These are phyloP conservation scores for Mrakia frigida DNA, from an alignment of 768 basidiomycete genomes.

Conservation along the genomic window DNA sequence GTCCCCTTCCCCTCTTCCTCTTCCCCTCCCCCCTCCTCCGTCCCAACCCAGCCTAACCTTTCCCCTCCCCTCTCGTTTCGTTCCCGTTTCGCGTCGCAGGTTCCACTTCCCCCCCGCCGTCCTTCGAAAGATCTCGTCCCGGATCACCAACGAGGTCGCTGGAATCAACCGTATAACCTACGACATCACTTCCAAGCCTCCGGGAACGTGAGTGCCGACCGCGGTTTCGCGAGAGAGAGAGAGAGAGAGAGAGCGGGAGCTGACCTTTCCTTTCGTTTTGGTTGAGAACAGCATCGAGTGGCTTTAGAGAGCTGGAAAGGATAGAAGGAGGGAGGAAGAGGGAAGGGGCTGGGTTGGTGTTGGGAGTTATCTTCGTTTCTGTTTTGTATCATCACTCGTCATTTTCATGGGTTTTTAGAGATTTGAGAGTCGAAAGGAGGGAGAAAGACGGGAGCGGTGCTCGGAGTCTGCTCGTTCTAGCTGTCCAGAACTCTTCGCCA, in stretches of 20 bases:
- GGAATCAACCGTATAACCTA: slow-evolving; percentile 91
- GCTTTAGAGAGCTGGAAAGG: not conserved
- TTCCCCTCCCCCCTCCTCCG: not conserved
- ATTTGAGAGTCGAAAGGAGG: too few species aligned
- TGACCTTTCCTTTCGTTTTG: too few species aligned
- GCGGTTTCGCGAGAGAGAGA: too few species aligned
- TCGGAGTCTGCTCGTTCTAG: too few species aligned
- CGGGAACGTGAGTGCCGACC: slow-evolving; percentile 51
- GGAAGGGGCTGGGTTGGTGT: not conserved
- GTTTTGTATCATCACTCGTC: not conserved
- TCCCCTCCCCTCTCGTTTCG: too few species aligned
- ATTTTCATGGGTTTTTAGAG: not conserved
- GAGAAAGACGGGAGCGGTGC: too few species aligned
- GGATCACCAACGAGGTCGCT: slow-evolving; percentile 94
- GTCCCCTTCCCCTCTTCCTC: not conserved
- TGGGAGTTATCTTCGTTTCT: not conserved
- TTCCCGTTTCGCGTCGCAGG: too few species aligned
- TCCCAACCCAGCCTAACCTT: not conserved
- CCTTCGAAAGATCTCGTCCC: slow-evolving; percentile 68
- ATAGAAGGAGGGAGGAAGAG: not conserved
- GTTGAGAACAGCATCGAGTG: slow-evolving; percentile 16
- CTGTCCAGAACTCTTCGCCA: too few species aligned
- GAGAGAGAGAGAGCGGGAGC: too few species aligned
- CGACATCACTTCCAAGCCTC: slow-evolving; percentile 96
- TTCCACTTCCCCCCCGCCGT: too few species aligned